Evolutionary conservation across 1,284 basidiomycete genomes (phyloP), one percentile per base, ranked within the genome.

Genomic region (Abortiporus biennis): DNA sequence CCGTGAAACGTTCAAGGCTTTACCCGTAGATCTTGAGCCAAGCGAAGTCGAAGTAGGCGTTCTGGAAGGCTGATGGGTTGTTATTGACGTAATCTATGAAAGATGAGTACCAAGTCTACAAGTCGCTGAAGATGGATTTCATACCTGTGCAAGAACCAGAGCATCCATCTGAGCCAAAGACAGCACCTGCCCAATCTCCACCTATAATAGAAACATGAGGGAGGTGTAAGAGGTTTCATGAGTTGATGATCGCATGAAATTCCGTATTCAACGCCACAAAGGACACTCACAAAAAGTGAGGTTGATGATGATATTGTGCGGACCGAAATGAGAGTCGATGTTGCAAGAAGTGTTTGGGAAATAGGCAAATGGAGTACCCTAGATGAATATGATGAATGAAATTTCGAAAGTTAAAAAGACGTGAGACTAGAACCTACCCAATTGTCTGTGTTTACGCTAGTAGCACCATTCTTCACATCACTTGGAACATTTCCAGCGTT

Each of bases 1-100:
- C n/a, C n/a, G n/a, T n/a, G n/a, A n/a, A n/a, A n/a, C n/a, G n/a
- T n/a, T n/a, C n/a, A n/a, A n/a, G n/a, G n/a, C n/a, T n/a, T n/a
- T 36, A 61, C 47, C 51, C 50, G 49, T 71, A 74, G 21, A 73
- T 61, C 49, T 65, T 68, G 42, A 73, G 49, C 56, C 64, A 69
- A 29, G 70, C 68, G 55, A 86, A 69, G 45, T 83, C 76, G 62
- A 82, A 87, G 64, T 78, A 85, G 0, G 84, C 82, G 38, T 84
- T 65, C 2, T 50, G 52, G 59, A 86, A 86, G 4, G 76, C 78
- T 1, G 66, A 61, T 3, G 83, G 82, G 53, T 82, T 78, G 50
- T 76, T 72, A 58, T 78, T 72, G 33, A 84, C 80, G 51, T 60
- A 76, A 50, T 78, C 76, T 78, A 43, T 12, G 30, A 31, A 22